A percentile compares a stretch with the other conserved stretches of the same genome.
phyloP scores from a whole-genome alignment of 768 basidiomycete species.

The Lactarius sp. region DNA sequence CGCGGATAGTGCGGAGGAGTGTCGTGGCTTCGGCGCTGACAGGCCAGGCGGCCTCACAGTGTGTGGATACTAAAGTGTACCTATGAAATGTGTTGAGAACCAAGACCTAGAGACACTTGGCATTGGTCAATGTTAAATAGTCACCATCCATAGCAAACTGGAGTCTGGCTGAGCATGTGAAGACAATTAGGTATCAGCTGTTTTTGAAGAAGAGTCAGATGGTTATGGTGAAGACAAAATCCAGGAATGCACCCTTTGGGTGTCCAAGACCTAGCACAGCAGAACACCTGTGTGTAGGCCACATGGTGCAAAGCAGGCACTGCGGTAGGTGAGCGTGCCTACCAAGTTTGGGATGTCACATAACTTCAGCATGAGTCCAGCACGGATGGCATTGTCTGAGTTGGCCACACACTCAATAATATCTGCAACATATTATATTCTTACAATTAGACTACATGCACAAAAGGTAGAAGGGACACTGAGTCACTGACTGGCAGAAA shows the following conservation, averaged over 20 bases:
- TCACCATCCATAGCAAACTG: no score
- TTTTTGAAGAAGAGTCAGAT: no score
- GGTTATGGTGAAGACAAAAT: no score
- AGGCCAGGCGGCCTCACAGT: neutral
- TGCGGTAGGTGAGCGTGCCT: constrained; percentile 74
- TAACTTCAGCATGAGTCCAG: constrained; percentile 94
- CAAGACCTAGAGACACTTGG: no score
- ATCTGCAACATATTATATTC: constrained; percentile 43
- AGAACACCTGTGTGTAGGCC: constrained; percentile 24
- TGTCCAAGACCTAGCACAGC: no score
- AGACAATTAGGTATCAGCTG: no score
- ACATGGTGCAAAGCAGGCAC: constrained; percentile 64
- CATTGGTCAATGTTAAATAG: no score
- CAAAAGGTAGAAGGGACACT: constrained; percentile 26
- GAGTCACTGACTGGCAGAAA: constrained; percentile 85
- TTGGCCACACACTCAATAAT: constrained; percentile 99
- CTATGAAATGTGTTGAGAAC: no score
- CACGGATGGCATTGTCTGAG: constrained; percentile 97
- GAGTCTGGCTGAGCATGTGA: no score
- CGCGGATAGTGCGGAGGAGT: neutral
- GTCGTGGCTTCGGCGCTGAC: constrained; percentile 3
- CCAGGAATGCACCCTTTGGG: no score
- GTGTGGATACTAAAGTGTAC: no score
- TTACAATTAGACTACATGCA: neutral
- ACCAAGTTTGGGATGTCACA: constrained; percentile 92